Conservation (phyloP, 2,329 filamentous ascomycete species). For the Pseudogymnoascus sp. region DNA sequence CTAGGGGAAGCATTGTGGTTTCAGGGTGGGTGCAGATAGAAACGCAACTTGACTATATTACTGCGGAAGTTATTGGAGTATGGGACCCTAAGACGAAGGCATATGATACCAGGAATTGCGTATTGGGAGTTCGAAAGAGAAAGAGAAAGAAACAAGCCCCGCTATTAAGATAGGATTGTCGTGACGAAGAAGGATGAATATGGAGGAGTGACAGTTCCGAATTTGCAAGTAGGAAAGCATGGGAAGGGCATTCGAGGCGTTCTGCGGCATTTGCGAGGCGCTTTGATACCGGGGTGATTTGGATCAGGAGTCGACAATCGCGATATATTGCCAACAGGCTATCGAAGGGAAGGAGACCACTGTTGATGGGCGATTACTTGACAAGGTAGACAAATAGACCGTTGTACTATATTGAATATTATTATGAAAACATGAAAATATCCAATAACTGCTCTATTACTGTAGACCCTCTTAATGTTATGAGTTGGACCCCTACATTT, state of each 20-base stretch:
- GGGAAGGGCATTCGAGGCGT: constrained; percentile 1
- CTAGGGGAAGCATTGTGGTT: constrained; percentile 44
- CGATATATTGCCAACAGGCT: background rate
- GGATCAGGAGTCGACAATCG: background rate
- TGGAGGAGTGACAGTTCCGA: background rate
- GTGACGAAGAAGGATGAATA: background rate
- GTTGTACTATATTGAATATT: constrained; percentile 2
- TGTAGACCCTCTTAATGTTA: background rate
- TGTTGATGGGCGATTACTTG: background rate
- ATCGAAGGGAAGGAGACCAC: background rate
- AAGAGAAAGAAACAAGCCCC: background rate
- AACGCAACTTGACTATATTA: constrained; percentile 38
- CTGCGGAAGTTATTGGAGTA: constrained; percentile 45
- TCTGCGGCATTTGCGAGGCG: constrained; percentile 1
- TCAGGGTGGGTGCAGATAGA: constrained; percentile 49
- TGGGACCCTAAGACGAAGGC: constrained; percentile 49
- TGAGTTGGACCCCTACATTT: background rate
- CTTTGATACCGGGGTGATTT: background rate
- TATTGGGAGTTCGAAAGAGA: background rate
- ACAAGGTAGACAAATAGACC: constrained; percentile 3
- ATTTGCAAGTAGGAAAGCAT: background rate
- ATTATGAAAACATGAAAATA: background rate
- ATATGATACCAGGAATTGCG: constrained; percentile 25
- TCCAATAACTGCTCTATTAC: background rate
- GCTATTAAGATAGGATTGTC: background rate